Evolutionary conservation across 2,329 filamentous ascomycete species (phyloP).

Genomic region (Ophiostoma sp.): DNA sequence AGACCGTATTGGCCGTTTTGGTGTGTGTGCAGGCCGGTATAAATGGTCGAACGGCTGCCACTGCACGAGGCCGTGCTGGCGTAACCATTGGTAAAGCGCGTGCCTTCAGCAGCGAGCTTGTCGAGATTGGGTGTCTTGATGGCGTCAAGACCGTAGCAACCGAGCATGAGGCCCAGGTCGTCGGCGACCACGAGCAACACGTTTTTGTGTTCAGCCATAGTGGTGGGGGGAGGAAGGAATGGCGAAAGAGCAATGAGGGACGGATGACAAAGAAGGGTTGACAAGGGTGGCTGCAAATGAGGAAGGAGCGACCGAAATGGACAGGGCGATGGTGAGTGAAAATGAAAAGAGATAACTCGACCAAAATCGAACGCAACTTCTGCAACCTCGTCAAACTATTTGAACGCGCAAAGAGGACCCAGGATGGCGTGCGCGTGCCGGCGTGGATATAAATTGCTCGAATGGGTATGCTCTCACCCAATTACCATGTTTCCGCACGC

Average conservation of each 20-base stretch:
- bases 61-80: constrained; percentile 51
- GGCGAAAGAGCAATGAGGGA: neutral
- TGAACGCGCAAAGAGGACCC: constrained; percentile 10
- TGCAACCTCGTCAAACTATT: neutral
- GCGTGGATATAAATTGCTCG: neutral
- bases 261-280: neutral
- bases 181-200: constrained; percentile 28
- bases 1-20: constrained; percentile 52
- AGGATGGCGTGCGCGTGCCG: constrained; percentile 20
- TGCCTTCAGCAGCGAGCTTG: constrained; percentile 41
- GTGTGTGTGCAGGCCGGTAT: constrained; percentile 51
- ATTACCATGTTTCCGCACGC: neutral
- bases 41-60: constrained; percentile 48
- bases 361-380: neutral
- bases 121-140: constrained; percentile 45
- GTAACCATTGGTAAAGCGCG: constrained; percentile 44
- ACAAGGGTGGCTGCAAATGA: no score
- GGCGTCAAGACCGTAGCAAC: constrained; percentile 26
- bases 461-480: neutral
- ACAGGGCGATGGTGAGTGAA: neutral
- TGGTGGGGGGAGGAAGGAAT: neutral
- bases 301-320: neutral
- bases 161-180: constrained; percentile 28
- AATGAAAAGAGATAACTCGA: neutral
- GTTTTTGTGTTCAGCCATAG: constrained; percentile 24